Evolutionary conservation across 495 filamentous ascomycete genomes (phyloP), one percentile per base, ranked within the genome.

Genomic region (Platismatia glauca): DNA sequence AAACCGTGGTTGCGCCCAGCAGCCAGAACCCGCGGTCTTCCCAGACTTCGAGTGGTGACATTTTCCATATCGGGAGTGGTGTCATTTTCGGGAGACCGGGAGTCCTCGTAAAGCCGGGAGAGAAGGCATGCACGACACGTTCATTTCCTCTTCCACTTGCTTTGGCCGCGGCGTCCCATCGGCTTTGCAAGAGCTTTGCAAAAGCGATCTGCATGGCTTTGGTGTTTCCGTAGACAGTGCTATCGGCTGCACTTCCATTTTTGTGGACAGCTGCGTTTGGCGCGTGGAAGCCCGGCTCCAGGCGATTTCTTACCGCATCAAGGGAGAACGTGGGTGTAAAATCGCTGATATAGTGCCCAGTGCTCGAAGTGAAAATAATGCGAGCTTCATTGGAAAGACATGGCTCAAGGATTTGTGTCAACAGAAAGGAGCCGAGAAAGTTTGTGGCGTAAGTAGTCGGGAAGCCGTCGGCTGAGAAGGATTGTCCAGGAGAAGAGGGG

Each of bases 191-290:
- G 2, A 60, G 16, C n/a, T 44, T 64, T 13, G 57, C 44, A 24
- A 60, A 64, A 34, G 34, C 44, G 27, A 35, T 34, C 60, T 60
- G 57, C 62, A 60, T 64, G 11, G 34, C 27, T 27, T 64, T 64
- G 16, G 57, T 56, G 0, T 60, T n/a, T 5, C 7, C 5, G 34
- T 64, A 64, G 13, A 12, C 11, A 20, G 16, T 12, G 7, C 7
- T 39, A 12, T 44, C 20, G 41, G 16, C 41, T n/a, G 41, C 41
- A 44, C 41, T 8, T 20, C 41, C 41, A n/a, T 44, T 8, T n/a
- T 4, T 8, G 2, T 20, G 20, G 20, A 44, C 41, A n/a, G 41
- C 41, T n/a, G 16, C 8, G 2, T 7, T n/a, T 44, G 41, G 41
- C 3, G 41, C 41, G 8, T 44, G 41, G 8, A 44, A 44, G 20